Evolutionary conservation across 106 monocot genomes (phyloP).

Genomic region (Dioscorea dumetorum): DNA sequence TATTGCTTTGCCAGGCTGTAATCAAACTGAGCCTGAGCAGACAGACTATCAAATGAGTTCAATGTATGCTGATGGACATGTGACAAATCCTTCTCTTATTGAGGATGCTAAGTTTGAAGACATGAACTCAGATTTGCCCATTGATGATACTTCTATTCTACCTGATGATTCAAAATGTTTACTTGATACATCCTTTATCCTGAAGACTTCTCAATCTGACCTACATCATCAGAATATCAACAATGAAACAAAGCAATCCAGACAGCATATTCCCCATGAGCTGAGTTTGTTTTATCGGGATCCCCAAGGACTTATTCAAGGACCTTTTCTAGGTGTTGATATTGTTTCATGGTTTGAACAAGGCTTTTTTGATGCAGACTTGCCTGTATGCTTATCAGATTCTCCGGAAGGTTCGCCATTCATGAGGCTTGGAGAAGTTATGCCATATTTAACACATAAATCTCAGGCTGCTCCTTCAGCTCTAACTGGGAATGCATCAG

Average conservation of each 20-base stretch:
- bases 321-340: slow-evolving; percentile 87
- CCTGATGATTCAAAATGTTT: slow-evolving; percentile 45
- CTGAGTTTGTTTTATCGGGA: slow-evolving; percentile 79
- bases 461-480: slow-evolving; percentile 5
- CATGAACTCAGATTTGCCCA: slow-evolving; percentile 9
- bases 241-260: slow-evolving; percentile 14
- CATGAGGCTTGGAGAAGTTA: slow-evolving; percentile 69
- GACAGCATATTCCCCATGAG: slow-evolving; percentile 43
- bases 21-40: slow-evolving; percentile 6
- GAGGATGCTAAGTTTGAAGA: slow-evolving; percentile 2
- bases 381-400: slow-evolving; percentile 74
- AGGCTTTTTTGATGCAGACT: slow-evolving; percentile 86
- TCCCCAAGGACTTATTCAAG: slow-evolving; percentile 90
- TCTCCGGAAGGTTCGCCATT: slow-evolving; percentile 73
- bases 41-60: slow-evolving; percentile 1
- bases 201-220: slow-evolving; percentile 11
- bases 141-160: slow-evolving; percentile 32
- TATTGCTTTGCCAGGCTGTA: neutral
- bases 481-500: slow-evolving; percentile 8
- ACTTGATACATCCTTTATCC: slow-evolving; percentile 30
- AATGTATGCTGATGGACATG: slow-evolving; percentile 1
- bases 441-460: slow-evolving; percentile 60
- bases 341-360: slow-evolving; percentile 93
- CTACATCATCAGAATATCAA: slow-evolving; percentile 8
- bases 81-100: slow-evolving; percentile 2